These are phyloP conservation scores for Aurinia saxatilis DNA, from an alignment of 345 rosid species.

Conservation along the genomic window DNA sequence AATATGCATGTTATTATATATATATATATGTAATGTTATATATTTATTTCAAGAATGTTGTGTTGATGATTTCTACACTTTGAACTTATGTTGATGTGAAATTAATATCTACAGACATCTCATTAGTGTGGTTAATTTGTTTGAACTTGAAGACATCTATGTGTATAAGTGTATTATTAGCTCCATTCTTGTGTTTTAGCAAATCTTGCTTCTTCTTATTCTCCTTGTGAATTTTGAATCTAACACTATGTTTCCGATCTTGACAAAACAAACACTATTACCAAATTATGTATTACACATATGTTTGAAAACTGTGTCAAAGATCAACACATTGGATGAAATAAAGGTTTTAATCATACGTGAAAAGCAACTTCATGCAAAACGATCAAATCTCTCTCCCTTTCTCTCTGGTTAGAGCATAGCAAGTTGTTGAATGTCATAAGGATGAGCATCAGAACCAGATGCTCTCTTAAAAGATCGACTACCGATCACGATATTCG, in stretches of 20 bases:
- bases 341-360: neutral
- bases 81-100: slow-evolving; percentile 15
- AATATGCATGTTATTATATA: slow-evolving; percentile 14
- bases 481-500: slow-evolving; percentile 39
- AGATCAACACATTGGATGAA: neutral
- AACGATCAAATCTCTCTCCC: neutral
- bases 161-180: slow-evolving; percentile 3
- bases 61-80: slow-evolving; percentile 2
- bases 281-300: too few relatives aligned
- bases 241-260: too few relatives aligned
- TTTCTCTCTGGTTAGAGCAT: slow-evolving; percentile 21
- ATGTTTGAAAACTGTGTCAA: neutral
- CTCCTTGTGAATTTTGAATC: neutral
- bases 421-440: slow-evolving; percentile 50
- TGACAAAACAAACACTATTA: too few relatives aligned
- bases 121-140: neutral
- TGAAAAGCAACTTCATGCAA: neutral
- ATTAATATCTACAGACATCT: slow-evolving; percentile 10
- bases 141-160: neutral
- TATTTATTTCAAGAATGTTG: slow-evolving; percentile 17
- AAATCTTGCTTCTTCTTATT: neutral
- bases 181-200: neutral
- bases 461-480: slow-evolving; percentile 46
- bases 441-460: slow-evolving; percentile 48
- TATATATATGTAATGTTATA: neutral